Base-by-base conservation (phyloP, 306 rosid genomes). In the Erythrophleum fordii region DNA sequence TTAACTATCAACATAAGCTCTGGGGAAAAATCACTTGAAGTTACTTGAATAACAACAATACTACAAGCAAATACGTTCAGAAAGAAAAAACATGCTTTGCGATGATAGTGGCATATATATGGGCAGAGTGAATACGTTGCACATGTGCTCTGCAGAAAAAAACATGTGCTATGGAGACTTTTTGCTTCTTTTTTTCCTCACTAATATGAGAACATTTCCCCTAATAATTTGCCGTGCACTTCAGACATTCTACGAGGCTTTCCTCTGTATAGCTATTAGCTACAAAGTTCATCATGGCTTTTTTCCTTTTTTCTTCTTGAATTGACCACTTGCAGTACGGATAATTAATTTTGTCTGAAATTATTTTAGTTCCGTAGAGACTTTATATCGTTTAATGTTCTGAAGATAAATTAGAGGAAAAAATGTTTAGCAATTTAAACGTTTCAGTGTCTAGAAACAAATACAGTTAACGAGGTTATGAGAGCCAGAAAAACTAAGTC, bases 401-500 rank as follows among this genome's bases (percentile, higher is more conserved):
- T 35, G 39, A 16, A 64, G 28, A 48, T 14, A 16, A 1, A 64
- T 64, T 0, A 37, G 5, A 5, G 7, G 7, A 6, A 37, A 37
- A 37, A 3, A 37, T 37, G 41, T 48, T 16, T 14, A 5, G n/a
- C 53, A 14, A 48, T 14, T 48, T 16, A 5, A 48, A 14, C 13
- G 56, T 4, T 5, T 17, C 5, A 51, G 26, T 52, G 0, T 18
- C 0, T 13, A 48, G 22, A 52, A 20, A 53, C 3, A 25, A 8
- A 20, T 6, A 8, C 11, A 53, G 12, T n/a, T 53, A 28, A 53
- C 26, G 28, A 53, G 60, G 9, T 17, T 51, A 18, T 37, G 7
- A 37, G 41, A 37, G 7, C 5, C 41, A 3, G 60, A 20, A 81
- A 77, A 81, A 31, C 29, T 28, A 52, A 69, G 83, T 85, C 87